Evolutionary conservation across 169 alveolate genomes (phyloP), one percentile per base, ranked within the genome.

Genomic region (Plasmodium inui): DNA sequence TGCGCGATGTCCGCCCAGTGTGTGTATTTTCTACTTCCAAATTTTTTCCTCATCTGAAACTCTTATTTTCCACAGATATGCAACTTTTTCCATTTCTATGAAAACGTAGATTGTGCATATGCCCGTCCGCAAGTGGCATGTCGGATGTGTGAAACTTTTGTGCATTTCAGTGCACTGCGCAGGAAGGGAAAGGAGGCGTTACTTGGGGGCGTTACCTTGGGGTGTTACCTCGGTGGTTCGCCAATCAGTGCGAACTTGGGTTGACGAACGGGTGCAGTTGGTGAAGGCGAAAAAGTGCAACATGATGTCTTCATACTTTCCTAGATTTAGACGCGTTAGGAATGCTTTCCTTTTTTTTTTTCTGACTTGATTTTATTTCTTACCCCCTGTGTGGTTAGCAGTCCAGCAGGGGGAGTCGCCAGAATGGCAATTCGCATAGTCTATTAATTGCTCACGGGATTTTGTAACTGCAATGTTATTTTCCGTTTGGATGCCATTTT

Each of bases 141-240:
- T 1, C n/a, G 50, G 50, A 34, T 30, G 61, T 14, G 39, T 30
- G 71, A 28, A 32, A 9, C 19, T 5, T n/a, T 34, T 50, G 82
- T 88, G 94, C 94, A 55, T 44, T 88, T 57, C 8, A 79, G 94
- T 88, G 94, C 94, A 88, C 30, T 14, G 14, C 46, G 30, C 9
- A 34, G 28, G 34, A 39, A 28, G 22, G 79, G 1, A 34, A 83
- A 12, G 53, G 50, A 26, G 46, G 30, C 1, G 53, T 19, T 4
- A 28, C 6, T 17, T 19, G 39, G 28, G 17, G 6, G 32, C 3
- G n/a, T 19, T 57, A 82, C 19, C 6, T 53, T 1, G 50, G 41
- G 46, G 32, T 1, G 30, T 34, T 4, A 28, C 14, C 3, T 19
- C 14, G 28, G 7, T 0, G 32, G 22, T 0, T 44, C 55, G 55